Evolutionary conservation across 176 grass and related monocot genomes (phyloP).

Genomic region (Triticum timopheevii): DNA sequence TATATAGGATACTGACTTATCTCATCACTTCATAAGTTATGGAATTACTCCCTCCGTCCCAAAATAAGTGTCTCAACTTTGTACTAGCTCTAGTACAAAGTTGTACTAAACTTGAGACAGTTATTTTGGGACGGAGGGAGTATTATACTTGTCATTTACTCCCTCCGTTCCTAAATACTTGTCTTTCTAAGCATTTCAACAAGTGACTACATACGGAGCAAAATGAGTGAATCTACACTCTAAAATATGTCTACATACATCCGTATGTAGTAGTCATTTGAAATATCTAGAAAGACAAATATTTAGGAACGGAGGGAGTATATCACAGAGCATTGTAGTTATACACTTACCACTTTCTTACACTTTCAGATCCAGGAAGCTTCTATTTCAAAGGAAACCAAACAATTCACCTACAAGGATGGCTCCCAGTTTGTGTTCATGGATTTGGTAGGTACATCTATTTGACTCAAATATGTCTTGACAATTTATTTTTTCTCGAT

Average conservation of each 20-base stretch:
- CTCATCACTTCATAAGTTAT: neutral
- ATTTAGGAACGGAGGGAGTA: no score
- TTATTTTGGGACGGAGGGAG: no score
- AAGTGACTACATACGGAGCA: no score
- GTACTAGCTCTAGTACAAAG: no score
- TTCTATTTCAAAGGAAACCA: conserved; percentile 83
- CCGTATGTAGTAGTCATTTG: no score
- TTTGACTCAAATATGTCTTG: neutral
- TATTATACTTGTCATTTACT: neutral
- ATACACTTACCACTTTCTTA: neutral
- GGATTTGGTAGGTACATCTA: conserved; percentile 66
- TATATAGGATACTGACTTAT: neutral
- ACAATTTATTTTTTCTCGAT: neutral
- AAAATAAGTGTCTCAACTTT: no score
- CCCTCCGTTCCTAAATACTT: no score
- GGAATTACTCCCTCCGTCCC: neutral
- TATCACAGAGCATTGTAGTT: neutral
- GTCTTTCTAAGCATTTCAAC: no score
- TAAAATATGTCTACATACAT: no score
- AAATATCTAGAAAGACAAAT: no score
- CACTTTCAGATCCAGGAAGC: conserved; percentile 70
- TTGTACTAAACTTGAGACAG: no score
- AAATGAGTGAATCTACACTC: no score
- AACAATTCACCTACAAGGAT: conserved; percentile 98
- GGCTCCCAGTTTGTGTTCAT: conserved; percentile 84